These are phyloP conservation scores for Colletotrichum shisoi DNA, from an alignment of 2,329 filamentous ascomycete genomes.

Conservation along the genomic window DNA sequence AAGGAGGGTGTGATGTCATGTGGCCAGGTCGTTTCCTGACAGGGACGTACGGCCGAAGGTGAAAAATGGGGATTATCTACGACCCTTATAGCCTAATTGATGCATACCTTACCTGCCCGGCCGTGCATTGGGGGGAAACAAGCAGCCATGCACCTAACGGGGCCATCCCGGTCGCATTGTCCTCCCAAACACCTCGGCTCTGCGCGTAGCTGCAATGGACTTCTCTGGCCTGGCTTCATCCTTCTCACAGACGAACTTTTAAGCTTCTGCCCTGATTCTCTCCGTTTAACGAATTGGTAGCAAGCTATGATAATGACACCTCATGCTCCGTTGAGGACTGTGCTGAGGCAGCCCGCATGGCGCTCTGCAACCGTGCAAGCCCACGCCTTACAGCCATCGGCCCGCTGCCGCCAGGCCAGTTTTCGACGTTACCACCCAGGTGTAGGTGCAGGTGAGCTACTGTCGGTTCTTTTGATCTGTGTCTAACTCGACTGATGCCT, in stretches of 20 bases:
- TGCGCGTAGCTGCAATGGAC: not conserved
- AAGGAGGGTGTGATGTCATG: conserved; percentile 14
- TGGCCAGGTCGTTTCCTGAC: not conserved
- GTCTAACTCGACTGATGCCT: not conserved
- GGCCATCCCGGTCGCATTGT: not conserved
- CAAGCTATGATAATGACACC: conserved; percentile 9
- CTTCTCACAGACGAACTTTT: not conserved
- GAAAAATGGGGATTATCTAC: not conserved
- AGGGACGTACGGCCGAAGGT: not conserved
- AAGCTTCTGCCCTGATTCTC: not conserved
- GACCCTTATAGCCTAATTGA: not conserved
- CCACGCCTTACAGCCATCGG: not conserved
- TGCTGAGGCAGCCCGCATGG: not conserved
- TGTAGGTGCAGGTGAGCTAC: conserved; percentile 15
- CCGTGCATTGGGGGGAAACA: too few relatives aligned
- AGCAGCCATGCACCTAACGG: not conserved
- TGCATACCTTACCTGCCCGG: conserved; percentile 1
- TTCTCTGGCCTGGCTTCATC: not conserved
- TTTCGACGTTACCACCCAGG: conserved; percentile 25
- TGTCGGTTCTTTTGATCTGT: not conserved
- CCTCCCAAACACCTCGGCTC: not conserved
- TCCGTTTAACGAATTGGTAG: not conserved
- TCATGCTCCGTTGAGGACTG: conserved; percentile 15
- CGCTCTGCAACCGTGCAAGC: not conserved
- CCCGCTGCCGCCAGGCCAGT: conserved; percentile 2